Conservation (phyloP, 371 early-diverging fungal species). For the Mortierella sp. region DNA sequence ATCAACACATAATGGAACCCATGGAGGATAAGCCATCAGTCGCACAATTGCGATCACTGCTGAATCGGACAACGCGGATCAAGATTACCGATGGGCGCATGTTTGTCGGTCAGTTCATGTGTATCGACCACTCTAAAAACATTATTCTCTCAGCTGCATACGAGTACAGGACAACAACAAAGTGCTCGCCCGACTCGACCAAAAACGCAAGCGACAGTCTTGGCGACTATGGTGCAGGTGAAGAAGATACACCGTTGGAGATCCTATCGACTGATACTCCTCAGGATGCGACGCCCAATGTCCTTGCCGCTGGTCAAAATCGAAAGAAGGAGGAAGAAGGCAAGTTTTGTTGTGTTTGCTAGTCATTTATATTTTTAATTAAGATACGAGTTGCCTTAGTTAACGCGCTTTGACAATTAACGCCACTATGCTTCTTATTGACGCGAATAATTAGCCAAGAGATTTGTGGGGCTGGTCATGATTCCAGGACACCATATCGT, state of each 20-base stretch:
- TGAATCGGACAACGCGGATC: constrained; percentile 77
- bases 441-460: constrained; percentile 58
- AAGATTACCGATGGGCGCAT: constrained; percentile 82
- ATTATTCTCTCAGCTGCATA: constrained; percentile 83
- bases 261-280: background rate
- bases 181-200: background rate
- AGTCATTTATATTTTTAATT: background rate
- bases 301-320: background rate
- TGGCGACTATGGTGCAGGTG: background rate
- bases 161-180: constrained; percentile 59
- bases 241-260: background rate
- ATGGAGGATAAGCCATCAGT: constrained; percentile 59
- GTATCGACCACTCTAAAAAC: constrained; percentile 86
- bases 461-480: constrained; percentile 89
- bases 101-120: constrained; percentile 86
- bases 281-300: background rate
- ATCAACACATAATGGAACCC: constrained; percentile 27
- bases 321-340: constrained; percentile 18
- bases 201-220: background rate
- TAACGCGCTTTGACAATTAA: constrained; percentile 8
- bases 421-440: background rate
- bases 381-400: background rate
- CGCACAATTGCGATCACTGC: constrained; percentile 65
- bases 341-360: background rate
- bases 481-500: constrained; percentile 89